Percentiles rank a stretch among this genome's conserved stretches.
Conservation (phyloP, 2,329 filamentous ascomycete species). For the Claviceps sp. region DNA sequence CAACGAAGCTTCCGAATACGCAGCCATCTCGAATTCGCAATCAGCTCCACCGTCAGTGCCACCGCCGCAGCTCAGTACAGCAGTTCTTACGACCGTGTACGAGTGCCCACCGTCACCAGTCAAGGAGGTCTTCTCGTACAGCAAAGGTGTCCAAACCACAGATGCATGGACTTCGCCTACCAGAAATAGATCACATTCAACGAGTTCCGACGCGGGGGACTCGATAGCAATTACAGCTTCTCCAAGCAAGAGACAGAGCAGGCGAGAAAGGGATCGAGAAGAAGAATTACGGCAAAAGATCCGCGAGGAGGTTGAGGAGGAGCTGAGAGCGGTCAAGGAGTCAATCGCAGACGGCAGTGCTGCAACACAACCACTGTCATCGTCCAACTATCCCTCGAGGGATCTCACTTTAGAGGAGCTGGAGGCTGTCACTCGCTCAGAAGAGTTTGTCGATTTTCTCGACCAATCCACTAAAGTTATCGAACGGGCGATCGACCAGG, state of each 20-base stretch:
- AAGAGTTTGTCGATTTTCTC: slow-evolving; percentile 90
- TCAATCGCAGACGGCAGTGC: slow-evolving; percentile 33
- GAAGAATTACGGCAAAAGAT: slow-evolving; percentile 81
- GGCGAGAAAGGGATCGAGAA: slow-evolving; percentile 68
- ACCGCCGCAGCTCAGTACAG: slow-evolving; percentile 50
- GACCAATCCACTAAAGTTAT: slow-evolving; percentile 95
- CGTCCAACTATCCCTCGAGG: slow-evolving; percentile 59
- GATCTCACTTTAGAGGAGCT: slow-evolving; percentile 75
- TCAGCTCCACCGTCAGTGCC: slow-evolving; percentile 9
- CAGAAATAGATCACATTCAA: slow-evolving; percentile 28
- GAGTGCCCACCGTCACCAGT: slow-evolving; percentile 66
- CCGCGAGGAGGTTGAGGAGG: slow-evolving; percentile 82
- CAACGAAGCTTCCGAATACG: slow-evolving; percentile 54
- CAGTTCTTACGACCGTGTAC: slow-evolving; percentile 61
- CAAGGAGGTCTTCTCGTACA: slow-evolving; percentile 87
- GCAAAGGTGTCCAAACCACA: slow-evolving; percentile 87
- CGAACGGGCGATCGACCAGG: slow-evolving; percentile 84
- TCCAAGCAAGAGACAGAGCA: slow-evolving; percentile 61
- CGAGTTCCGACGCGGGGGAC: slow-evolving; percentile 48
- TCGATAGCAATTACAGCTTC: slow-evolving; percentile 39
- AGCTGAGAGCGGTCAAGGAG: slow-evolving; percentile 61
- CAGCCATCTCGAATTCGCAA: slow-evolving; percentile 31
- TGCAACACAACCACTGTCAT: slow-evolving; percentile 11
- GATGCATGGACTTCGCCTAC: slow-evolving; percentile 53
- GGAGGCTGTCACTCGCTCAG: slow-evolving; percentile 76